phyloP scores from a whole-genome alignment of 352 stramenopile genomes.

The Phytopythium vexans region DNA sequence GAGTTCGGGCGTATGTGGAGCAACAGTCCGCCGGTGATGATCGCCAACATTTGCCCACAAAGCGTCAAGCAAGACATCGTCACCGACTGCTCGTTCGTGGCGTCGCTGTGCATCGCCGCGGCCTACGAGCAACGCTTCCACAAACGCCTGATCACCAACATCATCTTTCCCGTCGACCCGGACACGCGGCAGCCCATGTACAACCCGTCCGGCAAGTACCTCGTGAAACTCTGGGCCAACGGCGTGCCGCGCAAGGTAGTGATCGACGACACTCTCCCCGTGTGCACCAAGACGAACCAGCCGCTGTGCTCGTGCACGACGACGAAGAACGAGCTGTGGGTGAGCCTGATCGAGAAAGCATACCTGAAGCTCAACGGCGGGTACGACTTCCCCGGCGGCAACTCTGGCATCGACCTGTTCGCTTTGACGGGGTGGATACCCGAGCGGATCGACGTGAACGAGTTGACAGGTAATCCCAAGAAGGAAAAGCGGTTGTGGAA shows the following conservation, averaged over 20 bases:
- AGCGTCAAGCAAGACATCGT: constrained; percentile 89
- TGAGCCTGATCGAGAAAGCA: constrained; percentile 98
- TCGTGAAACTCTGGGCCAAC: constrained; percentile 97
- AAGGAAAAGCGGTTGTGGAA: constrained; percentile 96
- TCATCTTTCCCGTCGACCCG: constrained; percentile 93
- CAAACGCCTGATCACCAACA: constrained; percentile 91
- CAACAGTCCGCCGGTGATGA: constrained; percentile 52
- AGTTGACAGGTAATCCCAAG: constrained; percentile 81
- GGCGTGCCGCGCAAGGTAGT: constrained; percentile 91
- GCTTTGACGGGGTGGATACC: constrained; percentile 98
- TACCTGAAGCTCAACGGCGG: constrained; percentile 98
- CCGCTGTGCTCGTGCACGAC: constrained; percentile 86
- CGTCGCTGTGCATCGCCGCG: constrained; percentile 89
- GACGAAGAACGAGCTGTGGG: constrained; percentile 82
- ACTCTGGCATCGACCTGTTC: constrained; percentile 97
- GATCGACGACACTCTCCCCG: constrained; percentile 94
- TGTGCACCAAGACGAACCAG: constrained; percentile 63
- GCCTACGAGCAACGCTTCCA: constrained; percentile 91
- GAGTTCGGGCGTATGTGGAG: constrained; percentile 52
- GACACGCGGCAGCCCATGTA: constrained; percentile 56
- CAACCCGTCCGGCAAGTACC: constrained; percentile 95
- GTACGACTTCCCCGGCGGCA: constrained; percentile 97
- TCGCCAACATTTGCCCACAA: constrained; percentile 65
- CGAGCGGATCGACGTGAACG: constrained; percentile 82
- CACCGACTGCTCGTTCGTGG: constrained; percentile 93